Evolutionary conservation across 768 basidiomycete genomes (phyloP).

Genomic region (Hericium coralloides): DNA sequence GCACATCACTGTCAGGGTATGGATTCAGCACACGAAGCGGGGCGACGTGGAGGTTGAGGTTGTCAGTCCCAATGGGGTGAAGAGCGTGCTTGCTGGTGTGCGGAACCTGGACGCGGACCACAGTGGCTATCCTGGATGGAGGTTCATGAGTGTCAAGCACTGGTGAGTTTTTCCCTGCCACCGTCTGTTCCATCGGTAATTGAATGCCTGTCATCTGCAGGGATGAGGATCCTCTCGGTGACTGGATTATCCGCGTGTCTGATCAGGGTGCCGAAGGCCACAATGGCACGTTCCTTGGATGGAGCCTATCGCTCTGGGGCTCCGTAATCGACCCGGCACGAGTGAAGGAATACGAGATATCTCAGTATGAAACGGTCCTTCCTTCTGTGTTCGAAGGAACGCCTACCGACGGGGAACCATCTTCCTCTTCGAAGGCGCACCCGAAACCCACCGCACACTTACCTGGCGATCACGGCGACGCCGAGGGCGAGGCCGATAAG

Average conservation of each 20-base stretch:
- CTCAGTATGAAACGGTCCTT: constrained; percentile 41
- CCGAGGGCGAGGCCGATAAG: constrained; percentile 70
- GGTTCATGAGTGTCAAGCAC: constrained; percentile 97
- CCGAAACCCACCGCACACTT: constrained; percentile 83
- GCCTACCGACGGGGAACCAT: constrained; percentile 23
- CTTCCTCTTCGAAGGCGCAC: constrained; percentile 47
- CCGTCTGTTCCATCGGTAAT: not conserved
- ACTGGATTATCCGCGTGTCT: constrained; percentile 82
- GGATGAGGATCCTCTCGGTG: constrained; percentile 87
- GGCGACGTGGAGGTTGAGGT: constrained; percentile 94
- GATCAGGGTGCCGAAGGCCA: constrained; percentile 59
- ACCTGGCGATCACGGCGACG: constrained; percentile 76
- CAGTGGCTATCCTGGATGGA: constrained; percentile 87
- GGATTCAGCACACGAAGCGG: constrained; percentile 79
- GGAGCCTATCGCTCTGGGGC: constrained; percentile 93
- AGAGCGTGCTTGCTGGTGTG: constrained; percentile 71
- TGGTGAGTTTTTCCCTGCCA: constrained; percentile 48
- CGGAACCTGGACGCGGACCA: constrained; percentile 55
- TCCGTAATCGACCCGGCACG: constrained; percentile 65
- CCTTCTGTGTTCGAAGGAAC: constrained; percentile 27
- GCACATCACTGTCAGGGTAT: constrained; percentile 87
- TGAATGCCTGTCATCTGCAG: constrained; percentile 32
- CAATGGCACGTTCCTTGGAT: constrained; percentile 70
- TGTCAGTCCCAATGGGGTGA: constrained; percentile 75
- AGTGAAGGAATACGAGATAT: constrained; percentile 54